phyloP scores from a whole-genome alignment of 345 rosid genomes.

The Angophora floribunda region DNA sequence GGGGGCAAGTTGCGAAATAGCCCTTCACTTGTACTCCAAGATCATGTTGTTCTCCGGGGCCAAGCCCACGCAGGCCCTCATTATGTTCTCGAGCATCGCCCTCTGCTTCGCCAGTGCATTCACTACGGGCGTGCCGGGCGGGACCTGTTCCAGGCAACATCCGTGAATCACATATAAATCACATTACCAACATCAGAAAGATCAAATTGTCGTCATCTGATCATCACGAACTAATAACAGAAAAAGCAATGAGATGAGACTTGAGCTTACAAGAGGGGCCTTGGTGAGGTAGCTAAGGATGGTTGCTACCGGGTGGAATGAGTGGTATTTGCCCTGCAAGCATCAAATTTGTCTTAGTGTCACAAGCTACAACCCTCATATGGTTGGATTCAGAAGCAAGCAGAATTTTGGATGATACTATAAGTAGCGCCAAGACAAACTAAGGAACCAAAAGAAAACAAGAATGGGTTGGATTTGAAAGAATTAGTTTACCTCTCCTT shows the following conservation, averaged over 20 bases:
- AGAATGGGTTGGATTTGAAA: neutral
- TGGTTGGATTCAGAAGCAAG: neutral
- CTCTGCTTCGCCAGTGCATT: slow-evolving; percentile 95
- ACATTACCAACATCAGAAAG: neutral
- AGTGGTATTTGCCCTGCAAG: slow-evolving; percentile 83
- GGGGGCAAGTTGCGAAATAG: neutral
- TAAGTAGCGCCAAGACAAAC: neutral
- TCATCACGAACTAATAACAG: neutral
- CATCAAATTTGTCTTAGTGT: neutral
- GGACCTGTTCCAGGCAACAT: slow-evolving; percentile 36
- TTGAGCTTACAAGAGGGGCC: slow-evolving; percentile 84
- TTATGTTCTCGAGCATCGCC: slow-evolving; percentile 94
- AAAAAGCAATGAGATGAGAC: neutral
- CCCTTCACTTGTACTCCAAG: slow-evolving; percentile 80
- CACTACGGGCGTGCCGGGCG: slow-evolving; percentile 94
- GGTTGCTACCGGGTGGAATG: slow-evolving; percentile 97
- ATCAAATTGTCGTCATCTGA: rapidly evolving
- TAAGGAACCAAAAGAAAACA: neutral
- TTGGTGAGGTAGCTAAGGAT: slow-evolving; percentile 95
- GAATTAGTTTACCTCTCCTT: slow-evolving; percentile 50
- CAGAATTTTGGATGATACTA: no score
- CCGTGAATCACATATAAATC: neutral
- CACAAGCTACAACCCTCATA: neutral
- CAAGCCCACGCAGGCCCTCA: slow-evolving; percentile 90
- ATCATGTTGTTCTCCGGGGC: slow-evolving; percentile 99